Evolutionary conservation across 2,329 filamentous ascomycete species (phyloP).

Genomic region (Colletotrichum sp.): DNA sequence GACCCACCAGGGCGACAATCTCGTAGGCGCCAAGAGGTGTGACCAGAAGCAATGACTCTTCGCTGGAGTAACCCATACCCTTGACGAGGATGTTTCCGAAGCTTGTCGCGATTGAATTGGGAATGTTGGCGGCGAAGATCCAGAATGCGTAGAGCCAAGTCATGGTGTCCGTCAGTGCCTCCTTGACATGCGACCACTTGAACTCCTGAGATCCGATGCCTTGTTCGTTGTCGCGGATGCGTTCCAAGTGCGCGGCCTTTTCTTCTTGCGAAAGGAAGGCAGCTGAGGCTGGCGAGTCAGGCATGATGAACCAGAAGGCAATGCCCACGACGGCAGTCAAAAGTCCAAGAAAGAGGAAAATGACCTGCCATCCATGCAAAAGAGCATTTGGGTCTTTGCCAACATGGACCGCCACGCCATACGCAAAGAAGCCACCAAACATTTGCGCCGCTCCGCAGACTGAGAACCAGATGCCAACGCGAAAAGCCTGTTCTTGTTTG

Average conservation of each 20-base stretch:
- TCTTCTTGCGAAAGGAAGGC: slow-evolving; percentile 62
- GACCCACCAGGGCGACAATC: slow-evolving; percentile 57
- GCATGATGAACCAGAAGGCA: slow-evolving; percentile 55
- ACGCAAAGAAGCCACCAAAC: slow-evolving; percentile 43
- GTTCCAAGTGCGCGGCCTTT: slow-evolving; percentile 37
- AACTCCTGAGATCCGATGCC: slow-evolving; percentile 74
- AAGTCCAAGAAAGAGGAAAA: slow-evolving; percentile 59
- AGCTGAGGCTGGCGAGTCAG: slow-evolving; percentile 44
- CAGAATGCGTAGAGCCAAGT: slow-evolving; percentile 30
- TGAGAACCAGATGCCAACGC: slow-evolving; percentile 71
- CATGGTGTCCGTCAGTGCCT: slow-evolving; percentile 30
- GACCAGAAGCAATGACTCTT: slow-evolving; percentile 69
- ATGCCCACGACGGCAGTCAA: slow-evolving; percentile 53
- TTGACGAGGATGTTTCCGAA: slow-evolving; percentile 48
- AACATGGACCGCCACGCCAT: slow-evolving; percentile 56
- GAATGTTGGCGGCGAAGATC: slow-evolving; percentile 29
- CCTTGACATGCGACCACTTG: slow-evolving; percentile 64
- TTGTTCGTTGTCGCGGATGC: slow-evolving; percentile 69
- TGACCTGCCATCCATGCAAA: slow-evolving; percentile 71
- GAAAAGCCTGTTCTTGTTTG: slow-evolving; percentile 67
- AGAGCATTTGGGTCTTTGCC: slow-evolving; percentile 33
- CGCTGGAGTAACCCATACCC: slow-evolving; percentile 67
- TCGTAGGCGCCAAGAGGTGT: slow-evolving; percentile 71
- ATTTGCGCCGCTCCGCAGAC: slow-evolving; percentile 52
- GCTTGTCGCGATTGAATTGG: slow-evolving; percentile 36